Evolutionary conservation across 352 stramenopile genomes (phyloP), one percentile per base, ranked within the genome.

Genomic region (Globisporangium spinosum): DNA sequence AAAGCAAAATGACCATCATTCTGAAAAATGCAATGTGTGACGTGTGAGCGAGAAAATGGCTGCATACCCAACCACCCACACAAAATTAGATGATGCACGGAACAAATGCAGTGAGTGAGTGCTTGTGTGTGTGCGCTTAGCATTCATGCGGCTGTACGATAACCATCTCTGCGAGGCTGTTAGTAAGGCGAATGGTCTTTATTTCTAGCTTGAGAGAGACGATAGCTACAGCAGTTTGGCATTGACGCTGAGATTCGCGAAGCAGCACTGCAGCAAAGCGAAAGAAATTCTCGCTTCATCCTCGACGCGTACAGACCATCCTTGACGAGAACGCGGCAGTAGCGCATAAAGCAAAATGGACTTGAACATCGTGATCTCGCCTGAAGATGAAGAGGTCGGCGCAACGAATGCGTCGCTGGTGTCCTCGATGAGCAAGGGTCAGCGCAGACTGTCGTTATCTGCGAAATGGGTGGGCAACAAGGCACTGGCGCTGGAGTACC

Each of bases 381-480:
- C 77, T 9, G 75, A 89, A 59, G 65, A 73, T 43, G 68, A 73
- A 5, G 67, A 75, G 20, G 63, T 68, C 3, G 54, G 20, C 2
- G 40, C 29, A 23, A 53, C 61, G 1, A 66, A 72, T 29, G 58
- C 75, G 6, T 66, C 76, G 17, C 69, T 82, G n/a, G 59, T 71
- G 15, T 86, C 79, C 58, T 71, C 85, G 0, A 89, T 91, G 79
- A 82, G 85, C 32, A 91, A 91, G 35, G 76, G 90, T 56, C 85
- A 91, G 63, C 82, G 83, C 10, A 78, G 75, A 27, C 70, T 90
- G 35, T 94, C 85, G 17, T 64, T 90, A 9, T 94, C 83, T 0
- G 85, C 82, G 15, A 94, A 90, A 64, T 94, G 85, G 85, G 81
- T 79, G 15, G 89, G 64, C 64, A 88, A 90, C 70, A 90, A 94